A percentile compares a stretch with the other conserved stretches of the same genome.
These are phyloP conservation scores for Pleurostoma richardsiae DNA, from an alignment of 2,329 filamentous ascomycete species.

Conservation along the genomic window DNA sequence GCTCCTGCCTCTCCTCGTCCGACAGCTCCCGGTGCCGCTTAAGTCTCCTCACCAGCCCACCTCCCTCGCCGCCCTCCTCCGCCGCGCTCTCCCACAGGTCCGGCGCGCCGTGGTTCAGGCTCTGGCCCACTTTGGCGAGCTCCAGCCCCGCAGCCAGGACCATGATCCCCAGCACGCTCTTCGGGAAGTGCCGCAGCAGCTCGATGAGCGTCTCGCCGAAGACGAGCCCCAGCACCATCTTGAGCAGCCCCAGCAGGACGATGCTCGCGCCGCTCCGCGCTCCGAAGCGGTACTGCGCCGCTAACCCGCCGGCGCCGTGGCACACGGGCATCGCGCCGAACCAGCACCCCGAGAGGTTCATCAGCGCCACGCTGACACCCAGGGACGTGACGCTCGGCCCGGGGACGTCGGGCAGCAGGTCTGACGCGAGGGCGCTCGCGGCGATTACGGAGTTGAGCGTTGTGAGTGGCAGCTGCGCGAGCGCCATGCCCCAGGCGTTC, in stretches of 20 bases:
- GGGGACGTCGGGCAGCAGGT: conserved; percentile 66
- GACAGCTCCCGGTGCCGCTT: conserved; percentile 48
- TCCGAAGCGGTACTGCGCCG: conserved; percentile 87
- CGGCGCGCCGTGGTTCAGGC: conserved; percentile 66
- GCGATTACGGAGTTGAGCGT: conserved; percentile 91
- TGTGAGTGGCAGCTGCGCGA: conserved; percentile 86
- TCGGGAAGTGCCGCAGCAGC: conserved; percentile 69
- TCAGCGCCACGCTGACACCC: conserved; percentile 73
- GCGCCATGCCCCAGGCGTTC: conserved; percentile 51
- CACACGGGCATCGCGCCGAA: conserved; percentile 95
- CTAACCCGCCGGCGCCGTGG: conserved; percentile 86
- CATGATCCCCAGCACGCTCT: conserved; percentile 75
- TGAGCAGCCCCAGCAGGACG: conserved; percentile 71
- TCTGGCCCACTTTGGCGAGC: conserved; percentile 78
- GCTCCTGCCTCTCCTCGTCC: conserved; percentile 64
- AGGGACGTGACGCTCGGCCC: conserved; percentile 67
- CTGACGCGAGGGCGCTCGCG: conserved; percentile 70
- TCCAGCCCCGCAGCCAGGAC: conserved; percentile 87
- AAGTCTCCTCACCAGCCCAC: conserved; percentile 13
- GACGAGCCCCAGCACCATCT: conserved; percentile 69
- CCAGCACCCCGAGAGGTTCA: conserved; percentile 85
- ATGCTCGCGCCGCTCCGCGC: conserved; percentile 82
- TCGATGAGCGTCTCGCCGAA: conserved; percentile 70
- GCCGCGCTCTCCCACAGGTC: conserved; percentile 52
- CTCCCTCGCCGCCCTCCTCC: conserved; percentile 23